Evolutionary conservation across 2,329 filamentous ascomycete genomes (phyloP).

Genomic region (Stachybotrys echinatus): DNA sequence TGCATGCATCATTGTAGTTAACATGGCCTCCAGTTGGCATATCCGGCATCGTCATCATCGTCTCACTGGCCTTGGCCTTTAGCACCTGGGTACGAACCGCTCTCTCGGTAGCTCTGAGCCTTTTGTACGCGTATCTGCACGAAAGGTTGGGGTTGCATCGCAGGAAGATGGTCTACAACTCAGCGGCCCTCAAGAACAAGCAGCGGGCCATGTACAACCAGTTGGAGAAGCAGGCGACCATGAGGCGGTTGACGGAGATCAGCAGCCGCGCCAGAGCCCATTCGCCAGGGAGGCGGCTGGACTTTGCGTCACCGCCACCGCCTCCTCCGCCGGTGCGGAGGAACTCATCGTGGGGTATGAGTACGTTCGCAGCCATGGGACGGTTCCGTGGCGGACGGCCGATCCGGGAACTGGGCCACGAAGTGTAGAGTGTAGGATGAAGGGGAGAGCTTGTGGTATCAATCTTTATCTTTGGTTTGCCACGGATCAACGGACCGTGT

Average conservation of each 20-base stretch:
- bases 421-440: not conserved
- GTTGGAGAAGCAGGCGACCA: conserved; percentile 7
- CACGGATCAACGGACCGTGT: too few relatives aligned
- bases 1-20: not conserved
- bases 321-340: not conserved
- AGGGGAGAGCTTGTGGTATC: not conserved
- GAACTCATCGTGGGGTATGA: not conserved
- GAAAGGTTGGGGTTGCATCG: conserved; percentile 9
- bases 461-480: too few relatives aligned
- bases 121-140: conserved; percentile 5
- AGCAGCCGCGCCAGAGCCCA: conserved; percentile 4
- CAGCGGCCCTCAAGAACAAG: conserved; percentile 7
- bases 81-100: conserved; percentile 12
- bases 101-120: conserved; percentile 6
- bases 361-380: not conserved
- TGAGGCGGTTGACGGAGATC: conserved; percentile 10
- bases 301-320: not conserved
- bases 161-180: conserved; percentile 7
- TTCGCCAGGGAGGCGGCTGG: not conserved
- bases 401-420: not conserved
- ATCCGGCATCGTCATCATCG: conserved; percentile 9
- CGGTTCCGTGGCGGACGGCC: not conserved
- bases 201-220: conserved; percentile 7
- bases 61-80: conserved; percentile 14
- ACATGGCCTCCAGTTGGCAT: conserved; percentile 8